These are phyloP conservation scores for Fraxinus baroniana DNA, from an alignment of 305 asterid genomes.

Conservation along the genomic window DNA sequence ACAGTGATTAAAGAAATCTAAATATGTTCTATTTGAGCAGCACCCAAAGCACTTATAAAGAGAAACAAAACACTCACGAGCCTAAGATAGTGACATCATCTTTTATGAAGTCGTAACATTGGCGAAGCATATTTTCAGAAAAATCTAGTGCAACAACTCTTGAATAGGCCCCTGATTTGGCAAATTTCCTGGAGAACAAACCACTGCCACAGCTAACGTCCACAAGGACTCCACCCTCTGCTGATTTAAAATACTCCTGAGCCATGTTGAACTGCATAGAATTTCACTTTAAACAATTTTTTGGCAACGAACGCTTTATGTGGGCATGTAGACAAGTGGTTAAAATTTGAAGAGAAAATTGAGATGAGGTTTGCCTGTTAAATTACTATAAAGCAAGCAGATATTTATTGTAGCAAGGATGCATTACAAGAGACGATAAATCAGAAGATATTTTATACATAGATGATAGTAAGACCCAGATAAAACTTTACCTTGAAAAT, in stretches of 20 bases:
- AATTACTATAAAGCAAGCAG: not conserved
- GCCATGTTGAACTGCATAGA: slow-evolving; percentile 83
- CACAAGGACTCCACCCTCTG: slow-evolving; percentile 77
- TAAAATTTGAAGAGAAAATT: not conserved
- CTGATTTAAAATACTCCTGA: slow-evolving; percentile 74
- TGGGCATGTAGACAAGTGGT: not conserved
- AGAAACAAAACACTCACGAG: slow-evolving; percentile 53
- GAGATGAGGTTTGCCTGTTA: slow-evolving; percentile 6
- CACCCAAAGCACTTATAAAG: slow-evolving; percentile 1
- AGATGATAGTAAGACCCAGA: not conserved
- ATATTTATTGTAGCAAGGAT: not conserved
- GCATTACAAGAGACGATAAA: not conserved
- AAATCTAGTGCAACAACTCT: slow-evolving; percentile 86
- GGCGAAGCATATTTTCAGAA: slow-evolving; percentile 96
- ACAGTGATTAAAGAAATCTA: not conserved
- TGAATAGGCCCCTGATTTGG: slow-evolving; percentile 71
- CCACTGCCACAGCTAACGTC: slow-evolving; percentile 98
- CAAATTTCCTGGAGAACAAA: slow-evolving; percentile 85
- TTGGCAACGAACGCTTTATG: slow-evolving; percentile 10
- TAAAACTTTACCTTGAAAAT: not conserved
- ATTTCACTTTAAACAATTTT: slow-evolving; percentile 9
- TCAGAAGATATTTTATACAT: not conserved
- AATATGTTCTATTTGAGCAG: not conserved
- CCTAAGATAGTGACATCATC: slow-evolving; percentile 53
- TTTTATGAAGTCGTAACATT: slow-evolving; percentile 74